phyloP scores from a whole-genome alignment of 1,284 basidiomycete species.

The Ceratobasidium sp. region DNA sequence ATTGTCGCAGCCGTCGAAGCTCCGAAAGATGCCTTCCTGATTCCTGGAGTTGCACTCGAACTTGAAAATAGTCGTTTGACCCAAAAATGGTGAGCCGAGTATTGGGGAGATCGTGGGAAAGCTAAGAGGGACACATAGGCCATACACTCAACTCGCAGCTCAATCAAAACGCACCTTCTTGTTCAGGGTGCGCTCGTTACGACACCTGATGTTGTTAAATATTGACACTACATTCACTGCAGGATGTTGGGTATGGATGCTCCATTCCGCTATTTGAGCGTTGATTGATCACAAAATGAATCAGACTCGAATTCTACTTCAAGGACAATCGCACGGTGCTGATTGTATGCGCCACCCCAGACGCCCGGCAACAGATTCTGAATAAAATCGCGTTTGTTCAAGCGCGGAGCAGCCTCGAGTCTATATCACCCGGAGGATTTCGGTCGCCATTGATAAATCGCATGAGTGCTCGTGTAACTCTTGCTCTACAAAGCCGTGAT shows the following conservation, averaged over 20 bases:
- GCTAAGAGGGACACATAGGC: slow-evolving; percentile 57
- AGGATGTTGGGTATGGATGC: slow-evolving; percentile 65
- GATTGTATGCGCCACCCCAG: slow-evolving; percentile 74
- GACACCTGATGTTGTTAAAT: not conserved
- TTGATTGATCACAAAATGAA: no score
- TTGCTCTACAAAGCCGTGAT: slow-evolving; percentile 55
- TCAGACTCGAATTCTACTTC: slow-evolving; percentile 90
- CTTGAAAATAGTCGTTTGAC: slow-evolving; percentile 76
- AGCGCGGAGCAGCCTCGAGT: slow-evolving; percentile 37
- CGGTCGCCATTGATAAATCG: slow-evolving; percentile 63
- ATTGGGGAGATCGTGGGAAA: slow-evolving; percentile 25
- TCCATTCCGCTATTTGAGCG: not conserved
- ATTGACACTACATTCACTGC: not conserved
- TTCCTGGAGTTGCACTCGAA: slow-evolving; percentile 82
- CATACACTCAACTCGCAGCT: slow-evolving; percentile 76
- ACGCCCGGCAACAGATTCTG: slow-evolving; percentile 67
- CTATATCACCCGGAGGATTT: slow-evolving; percentile 47
- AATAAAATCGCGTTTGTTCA: slow-evolving; percentile 52
- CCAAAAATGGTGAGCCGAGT: slow-evolving; percentile 68
- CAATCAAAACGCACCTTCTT: slow-evolving; percentile 83
- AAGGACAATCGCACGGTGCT: slow-evolving; percentile 83
- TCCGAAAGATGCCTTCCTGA: slow-evolving; percentile 78
- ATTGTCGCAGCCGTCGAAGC: slow-evolving; percentile 88
- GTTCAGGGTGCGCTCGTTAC: slow-evolving; percentile 59
- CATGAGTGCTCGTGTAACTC: slow-evolving; percentile 57